Conservation (phyloP, 352 stramenopile species). For the Blastocystis sp. region DNA sequence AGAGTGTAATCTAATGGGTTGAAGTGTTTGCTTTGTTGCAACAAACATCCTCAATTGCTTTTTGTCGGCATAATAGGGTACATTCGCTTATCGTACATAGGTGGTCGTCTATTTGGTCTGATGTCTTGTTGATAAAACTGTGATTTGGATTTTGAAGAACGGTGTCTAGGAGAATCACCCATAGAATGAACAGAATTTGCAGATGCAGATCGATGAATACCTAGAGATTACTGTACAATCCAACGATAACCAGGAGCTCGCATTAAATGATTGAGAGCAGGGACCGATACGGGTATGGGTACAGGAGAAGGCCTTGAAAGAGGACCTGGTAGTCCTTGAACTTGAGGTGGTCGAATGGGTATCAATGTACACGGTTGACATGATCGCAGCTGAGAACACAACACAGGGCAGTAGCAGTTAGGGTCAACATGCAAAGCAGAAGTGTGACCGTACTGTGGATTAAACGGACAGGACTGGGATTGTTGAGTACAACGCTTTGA, state of each 20-base stretch:
- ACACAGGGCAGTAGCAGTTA: neutral
- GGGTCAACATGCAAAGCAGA: neutral
- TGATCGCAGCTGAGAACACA: neutral
- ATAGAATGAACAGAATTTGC: neutral
- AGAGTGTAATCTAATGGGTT: neutral
- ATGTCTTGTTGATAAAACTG: neutral
- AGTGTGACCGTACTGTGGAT: neutral
- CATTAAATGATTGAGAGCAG: too few relatives aligned
- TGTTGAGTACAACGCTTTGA: neutral
- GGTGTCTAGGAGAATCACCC: neutral
- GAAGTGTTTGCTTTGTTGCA: neutral
- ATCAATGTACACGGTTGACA: neutral
- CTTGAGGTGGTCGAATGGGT: neutral
- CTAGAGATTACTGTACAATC: neutral
- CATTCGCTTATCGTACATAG: constrained; percentile 11
- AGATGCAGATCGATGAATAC: neutral
- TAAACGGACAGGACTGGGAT: neutral
- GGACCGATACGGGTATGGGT: neutral
- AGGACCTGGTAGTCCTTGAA: neutral
- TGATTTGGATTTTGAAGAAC: neutral
- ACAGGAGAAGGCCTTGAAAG: neutral
- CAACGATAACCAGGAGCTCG: neutral
- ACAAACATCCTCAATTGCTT: constrained; percentile 6
- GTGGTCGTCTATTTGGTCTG: neutral
- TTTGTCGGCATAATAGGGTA: constrained; percentile 21